Evolutionary conservation across 2,329 filamentous ascomycete species (phyloP), one percentile per base, ranked within the genome.

Genomic region (Elsinoe arachidis): DNA sequence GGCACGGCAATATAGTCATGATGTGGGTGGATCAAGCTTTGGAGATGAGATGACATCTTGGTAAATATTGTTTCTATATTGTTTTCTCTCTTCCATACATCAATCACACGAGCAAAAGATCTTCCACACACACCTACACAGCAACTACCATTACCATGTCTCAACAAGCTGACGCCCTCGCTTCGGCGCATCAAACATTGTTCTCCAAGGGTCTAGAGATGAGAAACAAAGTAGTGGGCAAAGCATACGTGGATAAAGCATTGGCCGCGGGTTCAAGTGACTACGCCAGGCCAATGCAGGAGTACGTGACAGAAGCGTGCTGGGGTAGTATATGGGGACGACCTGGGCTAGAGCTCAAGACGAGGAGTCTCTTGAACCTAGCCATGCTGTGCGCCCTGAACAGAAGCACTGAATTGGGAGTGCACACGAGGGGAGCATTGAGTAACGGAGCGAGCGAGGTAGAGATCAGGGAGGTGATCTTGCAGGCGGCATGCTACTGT

Each of bases 311-410:
- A 0, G 82, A 85, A 69, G 80, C 76, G 66, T 81, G 79, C 70
- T 86, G 83, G 83, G 83, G 82, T 12, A 77, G 77, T 59, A 77
- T 79, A 23, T 87, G 83, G 83, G 79, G 79, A 2, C 77, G 83
- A 6, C 82, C 81, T 0, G 83, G 83, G 0, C 76, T 86, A 7
- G 77, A 80, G 35, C 76, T 78, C 59, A 83, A 85, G 67, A 78
- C 82, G 62, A 76, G 83, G 47, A 80, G 76, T 55, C 73, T 86
- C 56, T 70, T 86, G 55, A 85, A 85, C 66, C 80, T 86, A 49
- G 82, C 78, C 49, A 85, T 86, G 78, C 72, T 86, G 46, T 80
- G 80, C 67, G 81, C 81, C 2, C 73, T 84, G 60, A 85, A 85
- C 63, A 74, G 80, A 4, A 74, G 72, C 5, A 76, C 79, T 0